Base-by-base conservation (phyloP, 2,329 filamentous ascomycete genomes). In the Aphanoascus verrucosus region DNA sequence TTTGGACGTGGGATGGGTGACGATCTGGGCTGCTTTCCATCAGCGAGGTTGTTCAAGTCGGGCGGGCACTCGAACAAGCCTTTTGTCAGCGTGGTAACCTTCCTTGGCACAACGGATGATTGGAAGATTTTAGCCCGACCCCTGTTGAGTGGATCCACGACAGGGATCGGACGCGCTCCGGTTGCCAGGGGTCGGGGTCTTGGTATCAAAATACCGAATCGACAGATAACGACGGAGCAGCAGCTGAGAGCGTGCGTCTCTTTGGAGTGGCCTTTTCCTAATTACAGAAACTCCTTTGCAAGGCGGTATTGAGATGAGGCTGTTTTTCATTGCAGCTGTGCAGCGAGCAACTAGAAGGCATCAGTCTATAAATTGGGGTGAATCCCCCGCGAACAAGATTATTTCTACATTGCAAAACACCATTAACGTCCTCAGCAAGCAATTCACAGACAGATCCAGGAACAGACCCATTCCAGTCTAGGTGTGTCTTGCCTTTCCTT, bases 121-220 rank as follows among this genome's bases (percentile, higher is more conserved):
- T 51, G 49, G 49, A 2, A 28, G 6, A 9, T 44, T 19, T 11
- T 9, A 14, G 49, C 9, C 40, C 49, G n/a, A 35, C 12, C 17
- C 40, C 49, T 42, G 19, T 31, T 34, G 42, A 15, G 40, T 51
- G 49, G 49, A 51, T 51, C 49, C 15, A 2, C 49, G n/a, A 32
- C 49, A 44, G 40, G 49, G 38, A 20, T 51, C 49, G 40, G 49
- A 34, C 49, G 15, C 19, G 19, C 15, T n/a, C 34, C 44, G 14
- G 14, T n/a, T 2, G 1, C 4, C 38, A 50, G 37, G 49, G 48
- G 17, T 50, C 48, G 48, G 37, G 17, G 23, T 38, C 46, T 49
- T 49, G 46, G 46, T 35, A 41, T 41, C 34, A 49, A 41, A 49
- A 41, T 20, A 41, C 17, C 9, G n/a, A 8, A 17, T 19, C 19